These are phyloP conservation scores for Geranium rotundifolium DNA, from an alignment of 345 rosid genomes.

Conservation along the genomic window DNA sequence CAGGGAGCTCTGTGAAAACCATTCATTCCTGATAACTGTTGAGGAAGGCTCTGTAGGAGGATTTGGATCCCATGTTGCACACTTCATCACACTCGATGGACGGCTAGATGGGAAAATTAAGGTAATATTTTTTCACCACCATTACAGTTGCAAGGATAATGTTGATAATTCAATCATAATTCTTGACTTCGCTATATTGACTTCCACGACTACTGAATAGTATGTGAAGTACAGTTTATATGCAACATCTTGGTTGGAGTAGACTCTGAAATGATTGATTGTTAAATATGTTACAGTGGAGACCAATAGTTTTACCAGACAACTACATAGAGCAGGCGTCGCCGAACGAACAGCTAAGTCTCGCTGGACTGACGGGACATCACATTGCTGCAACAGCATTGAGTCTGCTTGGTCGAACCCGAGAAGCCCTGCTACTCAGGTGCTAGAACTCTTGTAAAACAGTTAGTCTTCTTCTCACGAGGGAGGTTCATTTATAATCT, in stretches of 20 bases:
- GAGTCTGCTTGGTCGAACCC: slow-evolving; percentile 70
- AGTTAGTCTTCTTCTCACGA: no score
- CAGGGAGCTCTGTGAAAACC: slow-evolving; percentile 59
- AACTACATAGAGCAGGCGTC: slow-evolving; percentile 64
- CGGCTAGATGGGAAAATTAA: slow-evolving; percentile 66
- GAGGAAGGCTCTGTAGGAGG: slow-evolving; percentile 96
- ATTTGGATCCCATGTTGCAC: slow-evolving; percentile 83
- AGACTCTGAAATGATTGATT: not conserved
- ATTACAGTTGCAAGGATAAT: no score
- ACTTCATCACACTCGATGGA: slow-evolving; percentile 82
- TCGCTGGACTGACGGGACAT: slow-evolving; percentile 79
- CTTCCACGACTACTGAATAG: no score
- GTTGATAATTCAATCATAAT: no score
- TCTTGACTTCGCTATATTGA: no score
- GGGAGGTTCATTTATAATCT: no score
- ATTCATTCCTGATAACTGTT: slow-evolving; percentile 56
- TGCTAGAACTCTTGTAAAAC: slow-evolving; percentile 40
- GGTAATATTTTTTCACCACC: slow-evolving; percentile 31
- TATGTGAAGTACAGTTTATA: no score
- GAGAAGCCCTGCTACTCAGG: slow-evolving; percentile 80
- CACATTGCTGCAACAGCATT: slow-evolving; percentile 85
- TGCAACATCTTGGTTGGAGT: no score
- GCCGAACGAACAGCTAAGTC: slow-evolving; percentile 57
- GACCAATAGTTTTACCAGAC: slow-evolving; percentile 81
- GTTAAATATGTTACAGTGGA: slow-evolving; percentile 81